Evolutionary conservation across 2,329 filamentous ascomycete species (phyloP).

Genomic region (Penicillium brevicompactum): DNA sequence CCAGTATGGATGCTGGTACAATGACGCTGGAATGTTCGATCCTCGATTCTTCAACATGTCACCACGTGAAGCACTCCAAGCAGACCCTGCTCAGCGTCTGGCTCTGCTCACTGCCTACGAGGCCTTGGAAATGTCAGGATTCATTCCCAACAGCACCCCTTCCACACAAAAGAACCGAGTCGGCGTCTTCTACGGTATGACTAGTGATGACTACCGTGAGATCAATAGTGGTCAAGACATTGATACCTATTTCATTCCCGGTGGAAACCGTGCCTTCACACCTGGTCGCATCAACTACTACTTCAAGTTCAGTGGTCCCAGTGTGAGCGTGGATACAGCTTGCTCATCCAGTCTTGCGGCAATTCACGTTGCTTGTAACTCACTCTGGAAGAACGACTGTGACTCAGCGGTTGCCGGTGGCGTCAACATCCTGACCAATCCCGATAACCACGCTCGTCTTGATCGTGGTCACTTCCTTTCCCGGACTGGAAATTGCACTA

Average conservation of each 20-base stretch:
- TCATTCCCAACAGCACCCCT: slow-evolving; percentile 71
- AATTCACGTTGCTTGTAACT: slow-evolving; percentile 71
- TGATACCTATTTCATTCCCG: slow-evolving; percentile 69
- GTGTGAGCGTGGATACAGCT: slow-evolving; percentile 74
- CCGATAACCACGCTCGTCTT: slow-evolving; percentile 75
- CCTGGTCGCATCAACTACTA: slow-evolving; percentile 57
- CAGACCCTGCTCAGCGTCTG: slow-evolving; percentile 78
- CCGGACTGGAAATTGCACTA: slow-evolving; percentile 75
- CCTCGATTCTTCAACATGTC: slow-evolving; percentile 89
- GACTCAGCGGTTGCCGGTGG: slow-evolving; percentile 81
- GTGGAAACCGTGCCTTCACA: slow-evolving; percentile 57
- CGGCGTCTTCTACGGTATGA: slow-evolving; percentile 74
- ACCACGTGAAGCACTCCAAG: slow-evolving; percentile 75
- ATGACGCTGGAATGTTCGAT: slow-evolving; percentile 76
- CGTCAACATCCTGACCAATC: slow-evolving; percentile 74
- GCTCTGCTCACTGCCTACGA: slow-evolving; percentile 78
- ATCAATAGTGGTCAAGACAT: slow-evolving; percentile 73
- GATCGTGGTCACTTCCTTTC: slow-evolving; percentile 78
- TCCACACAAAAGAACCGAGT: slow-evolving; percentile 67
- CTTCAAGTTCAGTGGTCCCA: slow-evolving; percentile 75
- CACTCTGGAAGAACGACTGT: slow-evolving; percentile 73
- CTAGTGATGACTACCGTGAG: slow-evolving; percentile 76
- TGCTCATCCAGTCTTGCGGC: slow-evolving; percentile 75
- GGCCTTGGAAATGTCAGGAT: slow-evolving; percentile 78
- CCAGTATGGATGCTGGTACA: slow-evolving; percentile 74